Evolutionary conservation across 805 yeast species (phyloP), one percentile per base, ranked within the genome.

Genomic region (Hanseniaspora guilliermondii): DNA sequence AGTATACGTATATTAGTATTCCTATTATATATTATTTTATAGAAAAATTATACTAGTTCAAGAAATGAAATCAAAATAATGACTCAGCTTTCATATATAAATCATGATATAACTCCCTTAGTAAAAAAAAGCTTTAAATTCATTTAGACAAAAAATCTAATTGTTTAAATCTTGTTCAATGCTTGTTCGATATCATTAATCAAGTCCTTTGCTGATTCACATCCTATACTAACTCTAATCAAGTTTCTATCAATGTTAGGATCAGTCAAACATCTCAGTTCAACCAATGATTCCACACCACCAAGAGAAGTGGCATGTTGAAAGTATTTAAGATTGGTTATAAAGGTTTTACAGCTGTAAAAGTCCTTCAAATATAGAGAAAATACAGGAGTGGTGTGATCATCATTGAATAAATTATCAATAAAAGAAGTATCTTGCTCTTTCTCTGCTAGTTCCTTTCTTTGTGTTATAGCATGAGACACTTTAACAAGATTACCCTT

Each of bases 251-350:
- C 71, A 14, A 81, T 83, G 4, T 68, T 59, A 1, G 76, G 64
- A 63, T 87, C 91, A 24, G 83, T 76, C 69, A 89, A 63, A 0
- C 87, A 82, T 64, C 96, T 78, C 95, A 96, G 87, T 68, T 89
- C 97, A 56, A 89, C 79, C 62, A 88, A 71, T 46, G 94, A 83
- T 68, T 91, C 97, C 14, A 85, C 86, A 22, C 97, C 96, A 39
- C 97, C 97, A 27, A 91, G 72, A 2, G 96, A 87, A 0, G 96
- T 88, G 4, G 96, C 95, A 68, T 89, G 97, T 60, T 82, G 83
- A 71, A 88, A 87, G 58, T 76, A 77, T 60, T 78, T 76, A 56
- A 87, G 70, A 56, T 72, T 76, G 2, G 82, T 71, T 7, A 95
- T 94, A 16, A 89, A 70, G 9, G 60, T 53, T 59, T 74, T 77